phyloP scores from a whole-genome alignment of 352 stramenopile genomes.

The Pythium plurisporium region DNA sequence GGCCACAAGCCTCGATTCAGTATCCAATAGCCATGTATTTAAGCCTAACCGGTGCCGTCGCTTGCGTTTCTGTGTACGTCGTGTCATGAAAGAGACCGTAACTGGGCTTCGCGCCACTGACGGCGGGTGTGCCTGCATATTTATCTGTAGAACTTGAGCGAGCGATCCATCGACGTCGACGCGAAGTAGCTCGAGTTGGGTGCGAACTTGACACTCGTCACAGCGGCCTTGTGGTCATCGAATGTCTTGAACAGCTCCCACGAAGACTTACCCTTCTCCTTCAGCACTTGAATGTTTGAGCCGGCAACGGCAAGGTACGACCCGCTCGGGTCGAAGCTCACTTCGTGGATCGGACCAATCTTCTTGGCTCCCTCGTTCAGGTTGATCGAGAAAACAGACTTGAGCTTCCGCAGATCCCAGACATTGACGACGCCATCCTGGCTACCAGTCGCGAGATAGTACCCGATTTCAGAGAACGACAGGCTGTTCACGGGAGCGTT shows the following conservation, averaged over 20 bases:
- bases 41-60: not conserved
- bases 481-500: conserved; percentile 63
- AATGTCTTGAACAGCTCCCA: conserved; percentile 63
- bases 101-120: not conserved
- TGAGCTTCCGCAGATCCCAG: conserved; percentile 93
- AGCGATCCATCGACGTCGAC: conserved; percentile 69
- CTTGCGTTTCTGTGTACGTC: not conserved
- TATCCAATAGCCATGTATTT: conserved; percentile 18
- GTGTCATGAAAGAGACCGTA: not conserved
- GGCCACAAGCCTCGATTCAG: too few species aligned
- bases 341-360: conserved; percentile 38
- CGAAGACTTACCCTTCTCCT: conserved; percentile 58
- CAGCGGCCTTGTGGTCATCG: conserved; percentile 59
- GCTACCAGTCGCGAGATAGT: conserved; percentile 86
- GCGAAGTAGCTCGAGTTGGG: conserved; percentile 58
- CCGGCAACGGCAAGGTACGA: conserved; percentile 52
- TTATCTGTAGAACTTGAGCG: conserved; percentile 75
- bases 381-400: conserved; percentile 67
- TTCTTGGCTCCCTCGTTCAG: conserved; percentile 34
- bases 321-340: conserved; percentile 62
- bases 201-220: conserved; percentile 58
- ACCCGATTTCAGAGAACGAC: conserved; percentile 94
- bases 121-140: not conserved
- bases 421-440: conserved; percentile 82
- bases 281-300: conserved; percentile 42